phyloP scores from a whole-genome alignment of 2,329 filamentous ascomycete genomes.

The Ophiostoma montium region DNA sequence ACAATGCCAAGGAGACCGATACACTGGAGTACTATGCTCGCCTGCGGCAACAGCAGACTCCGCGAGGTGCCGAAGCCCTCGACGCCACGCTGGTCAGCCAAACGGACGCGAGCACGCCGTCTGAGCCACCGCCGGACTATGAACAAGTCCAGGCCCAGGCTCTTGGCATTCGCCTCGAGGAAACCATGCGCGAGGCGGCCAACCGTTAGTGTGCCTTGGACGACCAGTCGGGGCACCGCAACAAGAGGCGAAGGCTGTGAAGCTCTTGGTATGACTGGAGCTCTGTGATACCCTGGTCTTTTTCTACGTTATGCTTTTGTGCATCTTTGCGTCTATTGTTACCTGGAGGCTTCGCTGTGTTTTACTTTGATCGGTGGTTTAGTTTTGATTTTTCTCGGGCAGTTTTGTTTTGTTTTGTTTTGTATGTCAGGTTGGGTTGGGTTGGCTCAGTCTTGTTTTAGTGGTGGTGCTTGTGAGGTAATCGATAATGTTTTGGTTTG shows the following conservation, averaged over 20 bases:
- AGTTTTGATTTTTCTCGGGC: not conserved
- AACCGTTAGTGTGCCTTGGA: constrained; percentile 37
- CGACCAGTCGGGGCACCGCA: too few relatives aligned
- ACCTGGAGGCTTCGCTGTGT: too few relatives aligned
- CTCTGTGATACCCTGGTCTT: constrained; percentile 10
- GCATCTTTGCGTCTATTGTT: not conserved
- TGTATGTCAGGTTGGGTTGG: not conserved
- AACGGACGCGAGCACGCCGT: constrained; percentile 28
- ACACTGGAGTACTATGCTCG: constrained; percentile 10
- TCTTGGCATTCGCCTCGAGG: constrained; percentile 44
- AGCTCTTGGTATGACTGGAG: constrained; percentile 1
- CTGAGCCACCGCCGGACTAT: constrained; percentile 80
- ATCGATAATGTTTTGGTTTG: constrained; percentile 1
- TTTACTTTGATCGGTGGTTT: not conserved
- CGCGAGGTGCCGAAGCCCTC: constrained; percentile 4
- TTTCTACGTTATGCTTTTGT: not conserved
- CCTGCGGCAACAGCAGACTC: constrained; percentile 14
- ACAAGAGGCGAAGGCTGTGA: too few relatives aligned
- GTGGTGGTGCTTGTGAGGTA: not conserved
- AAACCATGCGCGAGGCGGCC: constrained; percentile 59
- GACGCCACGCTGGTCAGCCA: constrained; percentile 1
- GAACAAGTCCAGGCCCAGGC: constrained; percentile 76
- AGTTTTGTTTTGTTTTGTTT: not conserved
- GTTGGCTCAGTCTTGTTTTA: not conserved
- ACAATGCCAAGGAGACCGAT: constrained; percentile 5